Percentiles rank a stretch among this genome's conserved stretches.
Conservation (phyloP, 2,329 filamentous ascomycete genomes). For the Fusarium brachygibbosum region DNA sequence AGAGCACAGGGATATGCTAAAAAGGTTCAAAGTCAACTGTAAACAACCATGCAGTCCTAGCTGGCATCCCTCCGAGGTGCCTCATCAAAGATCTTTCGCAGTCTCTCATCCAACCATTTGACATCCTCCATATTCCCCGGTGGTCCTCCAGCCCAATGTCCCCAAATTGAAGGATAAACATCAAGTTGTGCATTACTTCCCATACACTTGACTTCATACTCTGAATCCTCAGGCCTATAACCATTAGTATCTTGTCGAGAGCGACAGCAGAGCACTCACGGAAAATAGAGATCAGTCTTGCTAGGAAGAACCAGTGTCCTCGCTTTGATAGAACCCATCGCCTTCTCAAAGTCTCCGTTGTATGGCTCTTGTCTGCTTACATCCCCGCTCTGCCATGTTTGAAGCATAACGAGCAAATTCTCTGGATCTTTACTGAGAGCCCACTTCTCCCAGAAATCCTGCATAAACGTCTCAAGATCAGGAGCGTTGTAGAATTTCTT, state of each 20-base stretch:
- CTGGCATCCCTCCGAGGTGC: background rate
- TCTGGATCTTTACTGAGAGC: slow-evolving; percentile 80
- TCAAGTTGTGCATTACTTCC: slow-evolving; percentile 52
- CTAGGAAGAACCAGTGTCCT: slow-evolving; percentile 78
- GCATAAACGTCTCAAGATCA: slow-evolving; percentile 79
- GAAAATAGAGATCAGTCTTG: slow-evolving; percentile 85
- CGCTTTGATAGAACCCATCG: slow-evolving; percentile 78
- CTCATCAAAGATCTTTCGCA: slow-evolving; percentile 38
- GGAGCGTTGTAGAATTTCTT: slow-evolving; percentile 74
- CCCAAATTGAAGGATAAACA: slow-evolving; percentile 59
- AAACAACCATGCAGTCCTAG: no score
- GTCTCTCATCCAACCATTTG: slow-evolving; percentile 74
- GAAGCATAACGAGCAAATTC: slow-evolving; percentile 80
- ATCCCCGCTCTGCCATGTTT: slow-evolving; percentile 84
- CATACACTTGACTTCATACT: slow-evolving; percentile 74
- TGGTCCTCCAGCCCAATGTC: slow-evolving; percentile 74
- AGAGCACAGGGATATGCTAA: no score
- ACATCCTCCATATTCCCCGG: slow-evolving; percentile 79
- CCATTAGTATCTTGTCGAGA: background rate
- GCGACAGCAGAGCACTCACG: slow-evolving; percentile 50
- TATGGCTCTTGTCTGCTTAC: slow-evolving; percentile 77
- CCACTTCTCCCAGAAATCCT: slow-evolving; percentile 82
- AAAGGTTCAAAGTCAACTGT: no score
- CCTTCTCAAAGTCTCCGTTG: slow-evolving; percentile 73
- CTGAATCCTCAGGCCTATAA: slow-evolving; percentile 75